Evolutionary conservation across 2,329 filamentous ascomycete genomes (phyloP).

Genomic region (Diatrype stigma): DNA sequence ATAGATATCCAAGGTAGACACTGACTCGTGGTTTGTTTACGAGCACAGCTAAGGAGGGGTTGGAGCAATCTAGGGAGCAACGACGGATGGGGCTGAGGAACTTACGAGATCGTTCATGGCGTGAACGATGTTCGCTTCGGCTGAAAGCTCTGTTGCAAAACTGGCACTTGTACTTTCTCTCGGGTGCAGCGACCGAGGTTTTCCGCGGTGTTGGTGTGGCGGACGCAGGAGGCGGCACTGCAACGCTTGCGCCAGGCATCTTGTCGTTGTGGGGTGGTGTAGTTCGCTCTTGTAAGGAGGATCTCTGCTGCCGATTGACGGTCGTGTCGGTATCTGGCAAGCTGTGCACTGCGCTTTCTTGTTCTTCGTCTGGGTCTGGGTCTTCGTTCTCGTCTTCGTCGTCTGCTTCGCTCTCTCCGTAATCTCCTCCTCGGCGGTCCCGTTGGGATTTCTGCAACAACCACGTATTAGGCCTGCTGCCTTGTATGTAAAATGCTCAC

Average conservation of each 20-base stretch:
- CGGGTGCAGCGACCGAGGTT: constrained; percentile 65
- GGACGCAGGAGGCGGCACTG: constrained; percentile 56
- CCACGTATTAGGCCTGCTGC: not conserved
- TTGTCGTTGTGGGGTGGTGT: constrained; percentile 32
- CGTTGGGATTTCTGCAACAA: not conserved
- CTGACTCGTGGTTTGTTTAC: not conserved
- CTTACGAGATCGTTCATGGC: constrained; percentile 98
- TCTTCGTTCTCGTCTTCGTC: not conserved
- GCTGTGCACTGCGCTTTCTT: not conserved
- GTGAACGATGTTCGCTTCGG: constrained; percentile 91
- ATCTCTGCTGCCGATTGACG: not conserved
- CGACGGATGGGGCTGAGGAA: constrained; percentile 29
- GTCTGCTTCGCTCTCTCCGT: not conserved
- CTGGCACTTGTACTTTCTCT: constrained; percentile 99
- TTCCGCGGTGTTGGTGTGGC: constrained; percentile 72
- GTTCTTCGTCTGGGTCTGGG: not conserved
- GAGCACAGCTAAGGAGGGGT: constrained; percentile 17
- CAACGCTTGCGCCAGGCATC: constrained; percentile 69
- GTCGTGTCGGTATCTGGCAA: not conserved
- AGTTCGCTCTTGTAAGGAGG: constrained; percentile 4
- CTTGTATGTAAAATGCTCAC: too few species aligned
- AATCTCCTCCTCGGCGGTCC: not conserved
- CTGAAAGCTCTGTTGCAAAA: constrained; percentile 98
- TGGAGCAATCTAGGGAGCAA: constrained; percentile 11
- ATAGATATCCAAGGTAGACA: constrained; percentile 3